Conservation (phyloP, 2,329 filamentous ascomycete species). For the Podosphaera aphanis region DNA sequence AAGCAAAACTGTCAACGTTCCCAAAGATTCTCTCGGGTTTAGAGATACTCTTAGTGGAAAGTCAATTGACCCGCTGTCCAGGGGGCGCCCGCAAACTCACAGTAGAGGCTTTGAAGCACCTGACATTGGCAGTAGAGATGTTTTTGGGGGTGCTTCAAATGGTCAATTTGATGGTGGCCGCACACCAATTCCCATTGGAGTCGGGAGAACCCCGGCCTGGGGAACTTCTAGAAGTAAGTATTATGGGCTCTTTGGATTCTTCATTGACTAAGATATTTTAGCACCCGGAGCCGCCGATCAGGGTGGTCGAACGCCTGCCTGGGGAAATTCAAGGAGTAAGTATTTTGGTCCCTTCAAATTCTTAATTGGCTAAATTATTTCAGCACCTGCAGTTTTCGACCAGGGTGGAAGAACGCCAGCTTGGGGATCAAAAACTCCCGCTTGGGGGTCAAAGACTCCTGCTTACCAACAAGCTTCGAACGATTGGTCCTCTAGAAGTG, state of each 20-base stretch:
- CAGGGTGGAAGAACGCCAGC: conserved; percentile 47
- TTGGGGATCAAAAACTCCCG: conserved; percentile 54
- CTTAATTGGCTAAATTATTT: too few relatives aligned
- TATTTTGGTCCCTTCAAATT: too few relatives aligned
- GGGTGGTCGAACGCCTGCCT: conserved; percentile 39
- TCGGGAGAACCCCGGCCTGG: conserved; percentile 57
- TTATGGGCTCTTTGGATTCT: background rate
- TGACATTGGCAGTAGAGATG: conserved; percentile 22
- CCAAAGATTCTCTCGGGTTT: conserved; percentile 59
- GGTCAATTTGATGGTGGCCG: conserved; percentile 29
- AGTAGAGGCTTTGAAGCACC: conserved; percentile 20
- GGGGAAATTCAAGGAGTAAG: too few relatives aligned
- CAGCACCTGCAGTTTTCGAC: conserved; percentile 55
- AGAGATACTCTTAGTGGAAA: conserved; percentile 66
- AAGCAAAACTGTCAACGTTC: conserved; percentile 69
- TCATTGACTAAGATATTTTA: conserved; percentile 6
- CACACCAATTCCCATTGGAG: conserved; percentile 38
- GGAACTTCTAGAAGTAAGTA: conserved; percentile 39
- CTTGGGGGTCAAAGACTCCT: conserved; percentile 54
- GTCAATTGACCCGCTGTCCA: conserved; percentile 45
- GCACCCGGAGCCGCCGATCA: conserved; percentile 33
- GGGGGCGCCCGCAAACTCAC: conserved; percentile 19
- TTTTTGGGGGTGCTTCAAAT: conserved; percentile 23
- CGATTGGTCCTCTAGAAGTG: conserved; percentile 37
- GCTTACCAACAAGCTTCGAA: conserved; percentile 46